A percentile compares a stretch with the other conserved stretches of the same genome.
phyloP scores from a whole-genome alignment of 2,329 filamentous ascomycete species.

The Diplodia sapinea region DNA sequence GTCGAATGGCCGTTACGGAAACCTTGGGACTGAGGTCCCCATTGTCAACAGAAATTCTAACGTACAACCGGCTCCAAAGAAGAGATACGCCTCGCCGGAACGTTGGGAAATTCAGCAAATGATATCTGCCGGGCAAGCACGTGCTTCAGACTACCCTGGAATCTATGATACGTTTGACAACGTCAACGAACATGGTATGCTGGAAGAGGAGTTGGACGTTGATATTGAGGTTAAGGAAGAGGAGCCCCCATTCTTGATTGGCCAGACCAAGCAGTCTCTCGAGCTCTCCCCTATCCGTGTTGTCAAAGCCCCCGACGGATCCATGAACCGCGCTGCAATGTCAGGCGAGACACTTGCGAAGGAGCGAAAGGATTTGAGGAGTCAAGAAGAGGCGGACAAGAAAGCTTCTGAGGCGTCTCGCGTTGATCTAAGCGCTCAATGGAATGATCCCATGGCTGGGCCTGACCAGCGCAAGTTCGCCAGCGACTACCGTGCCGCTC shows the following conservation, averaged over 20 bases:
- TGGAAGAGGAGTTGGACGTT: conserved; percentile 94
- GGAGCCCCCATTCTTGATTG: conserved; percentile 92
- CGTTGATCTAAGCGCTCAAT: conserved; percentile 85
- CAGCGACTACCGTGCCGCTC: conserved; percentile 73
- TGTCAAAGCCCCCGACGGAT: conserved; percentile 97
- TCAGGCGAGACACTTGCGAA: conserved; percentile 86
- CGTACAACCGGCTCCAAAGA: conserved; percentile 70
- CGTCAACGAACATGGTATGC: conserved; percentile 80
- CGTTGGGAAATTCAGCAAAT: conserved; percentile 97
- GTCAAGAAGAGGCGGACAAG: conserved; percentile 84
- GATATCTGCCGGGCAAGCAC: conserved; percentile 92
- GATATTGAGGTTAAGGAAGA: conserved; percentile 97
- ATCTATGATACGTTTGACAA: conserved; percentile 94
- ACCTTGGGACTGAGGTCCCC: conserved; percentile 60
- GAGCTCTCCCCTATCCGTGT: conserved; percentile 95
- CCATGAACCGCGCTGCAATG: conserved; percentile 95
- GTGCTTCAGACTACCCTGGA: conserved; percentile 91
- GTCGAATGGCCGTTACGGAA: conserved; percentile 55
- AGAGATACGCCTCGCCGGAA: conserved; percentile 94
- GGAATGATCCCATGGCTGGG: conserved; percentile 95
- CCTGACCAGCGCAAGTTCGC: conserved; percentile 88
- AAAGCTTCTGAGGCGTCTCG: conserved; percentile 74
- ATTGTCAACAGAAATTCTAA: conserved; percentile 64
- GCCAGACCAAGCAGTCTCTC: conserved; percentile 94
- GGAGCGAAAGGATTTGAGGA: conserved; percentile 84